These are phyloP conservation scores for Secale cereale DNA, from an alignment of 176 grass and related monocot genomes.

Conservation along the genomic window DNA sequence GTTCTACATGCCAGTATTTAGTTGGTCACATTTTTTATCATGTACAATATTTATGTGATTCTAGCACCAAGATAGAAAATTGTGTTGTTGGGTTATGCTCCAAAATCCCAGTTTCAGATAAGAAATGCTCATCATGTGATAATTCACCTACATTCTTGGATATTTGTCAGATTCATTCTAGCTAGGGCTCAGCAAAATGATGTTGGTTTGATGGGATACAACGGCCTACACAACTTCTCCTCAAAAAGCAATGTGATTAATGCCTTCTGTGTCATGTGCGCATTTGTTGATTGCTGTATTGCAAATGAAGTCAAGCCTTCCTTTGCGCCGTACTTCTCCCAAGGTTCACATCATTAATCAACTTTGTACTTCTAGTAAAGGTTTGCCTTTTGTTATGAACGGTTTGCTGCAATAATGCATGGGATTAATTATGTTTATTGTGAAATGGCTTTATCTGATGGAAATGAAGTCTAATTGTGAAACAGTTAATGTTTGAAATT, in stretches of 20 bases:
- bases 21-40: not conserved
- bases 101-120: not conserved
- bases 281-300: constrained; percentile 14
- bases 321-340: not conserved
- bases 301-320: not conserved
- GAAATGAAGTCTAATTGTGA: constrained; percentile 50
- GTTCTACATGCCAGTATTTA: constrained; percentile 14
- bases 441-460: constrained; percentile 38
- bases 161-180: constrained; percentile 19
- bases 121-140: not conserved
- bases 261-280: not conserved
- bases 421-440: constrained; percentile 32
- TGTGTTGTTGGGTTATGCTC: not conserved
- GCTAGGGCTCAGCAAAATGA: not conserved
- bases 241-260: constrained; percentile 4
- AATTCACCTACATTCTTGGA: constrained; percentile 19
- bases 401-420: constrained; percentile 31
- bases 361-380: constrained; percentile 1
- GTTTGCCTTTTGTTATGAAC: constrained; percentile 12
- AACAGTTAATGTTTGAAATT: constrained; percentile 60
- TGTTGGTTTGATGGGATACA: constrained; percentile 2
- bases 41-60: not conserved
- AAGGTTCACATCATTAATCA: constrained; percentile 11
- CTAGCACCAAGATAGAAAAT: constrained; percentile 3
- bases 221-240: not conserved